Evolutionary conservation across 805 yeast genomes (phyloP).

Genomic region (Saccharomycopsis fodiens): DNA sequence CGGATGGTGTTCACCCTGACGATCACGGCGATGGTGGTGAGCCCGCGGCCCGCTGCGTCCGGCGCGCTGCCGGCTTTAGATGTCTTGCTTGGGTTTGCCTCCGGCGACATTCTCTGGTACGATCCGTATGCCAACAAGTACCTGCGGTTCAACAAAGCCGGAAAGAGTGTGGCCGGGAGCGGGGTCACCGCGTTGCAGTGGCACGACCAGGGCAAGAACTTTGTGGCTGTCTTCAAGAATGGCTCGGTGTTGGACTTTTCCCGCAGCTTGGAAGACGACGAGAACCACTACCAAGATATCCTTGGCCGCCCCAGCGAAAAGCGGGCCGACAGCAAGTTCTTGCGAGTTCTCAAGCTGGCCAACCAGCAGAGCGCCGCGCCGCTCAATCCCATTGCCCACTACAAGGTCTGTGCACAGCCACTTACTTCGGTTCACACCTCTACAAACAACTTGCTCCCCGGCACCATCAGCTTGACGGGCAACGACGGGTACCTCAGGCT

Average conservation of each 20-base stretch:
- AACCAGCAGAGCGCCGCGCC: conserved; percentile 2
- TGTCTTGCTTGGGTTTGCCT: conserved; percentile 51
- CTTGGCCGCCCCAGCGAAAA: conserved; percentile 25
- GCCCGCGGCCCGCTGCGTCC: neutral
- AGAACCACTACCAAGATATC: conserved; percentile 22
- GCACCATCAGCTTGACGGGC: conserved; percentile 42
- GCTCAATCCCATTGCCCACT: conserved; percentile 47
- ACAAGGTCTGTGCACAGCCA: conserved; percentile 52
- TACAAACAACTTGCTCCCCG: conserved; percentile 22
- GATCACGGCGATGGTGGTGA: conserved; percentile 8
- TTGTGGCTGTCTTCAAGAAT: conserved; percentile 54
- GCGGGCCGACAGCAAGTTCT: conserved; percentile 27
- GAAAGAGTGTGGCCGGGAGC: conserved; percentile 31
- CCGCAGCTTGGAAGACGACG: conserved; percentile 42
- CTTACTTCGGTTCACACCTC: conserved; percentile 33
- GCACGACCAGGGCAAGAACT: conserved; percentile 39
- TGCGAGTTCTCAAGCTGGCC: conserved; percentile 10
- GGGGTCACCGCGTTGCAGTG: conserved; percentile 41
- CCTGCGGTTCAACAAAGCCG: conserved; percentile 45
- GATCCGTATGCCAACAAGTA: conserved; percentile 45
- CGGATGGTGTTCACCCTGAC: conserved; percentile 32
- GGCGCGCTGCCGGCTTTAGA: conserved; percentile 36
- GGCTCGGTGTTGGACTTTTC: conserved; percentile 52
- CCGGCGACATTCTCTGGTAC: conserved; percentile 60
- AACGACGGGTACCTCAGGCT: conserved; percentile 61